Conservation (phyloP, 306 rosid species). For the Trifolium repens region DNA sequence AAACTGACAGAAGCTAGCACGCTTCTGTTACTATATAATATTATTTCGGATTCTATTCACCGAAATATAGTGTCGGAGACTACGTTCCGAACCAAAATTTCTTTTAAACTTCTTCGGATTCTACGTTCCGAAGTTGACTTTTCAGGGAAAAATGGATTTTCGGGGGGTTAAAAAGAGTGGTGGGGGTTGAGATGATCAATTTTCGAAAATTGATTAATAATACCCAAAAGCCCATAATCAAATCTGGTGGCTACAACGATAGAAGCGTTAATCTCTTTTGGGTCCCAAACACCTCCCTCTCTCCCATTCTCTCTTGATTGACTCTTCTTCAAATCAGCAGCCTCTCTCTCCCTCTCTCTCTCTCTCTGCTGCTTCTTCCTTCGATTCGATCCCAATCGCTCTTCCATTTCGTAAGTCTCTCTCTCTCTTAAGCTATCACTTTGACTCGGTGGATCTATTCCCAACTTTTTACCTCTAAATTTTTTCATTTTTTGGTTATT, state of each 20-base stretch:
- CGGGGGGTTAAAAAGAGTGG: too few species aligned
- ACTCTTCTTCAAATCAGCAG: conserved; percentile 9
- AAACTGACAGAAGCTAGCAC: too few species aligned
- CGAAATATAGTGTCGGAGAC: too few species aligned
- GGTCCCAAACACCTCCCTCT: conserved; percentile 4
- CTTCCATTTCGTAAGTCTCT: conserved; percentile 49
- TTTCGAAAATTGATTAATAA: neutral
- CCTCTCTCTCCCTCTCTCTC: neutral
- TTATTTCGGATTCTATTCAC: too few species aligned
- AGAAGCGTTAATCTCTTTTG: conserved; percentile 8
- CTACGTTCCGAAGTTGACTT: too few species aligned
- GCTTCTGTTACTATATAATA: too few species aligned
- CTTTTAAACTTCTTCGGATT: too few species aligned
- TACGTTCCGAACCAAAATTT: too few species aligned
- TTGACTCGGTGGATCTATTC: conserved; percentile 43
- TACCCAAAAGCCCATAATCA: conserved; percentile 36
- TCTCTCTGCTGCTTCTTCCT: neutral
- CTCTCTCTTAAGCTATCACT: neutral
- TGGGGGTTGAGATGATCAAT: too few species aligned
- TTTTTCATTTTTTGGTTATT: neutral
- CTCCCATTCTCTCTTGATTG: neutral
- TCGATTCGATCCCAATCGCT: conserved; percentile 37
- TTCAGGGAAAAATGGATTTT: too few species aligned
- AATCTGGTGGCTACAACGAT: conserved; percentile 38
- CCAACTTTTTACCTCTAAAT: neutral